Evolutionary conservation across 2,329 filamentous ascomycete genomes (phyloP).

Genomic region (Sphaerulina vaccinii): DNA sequence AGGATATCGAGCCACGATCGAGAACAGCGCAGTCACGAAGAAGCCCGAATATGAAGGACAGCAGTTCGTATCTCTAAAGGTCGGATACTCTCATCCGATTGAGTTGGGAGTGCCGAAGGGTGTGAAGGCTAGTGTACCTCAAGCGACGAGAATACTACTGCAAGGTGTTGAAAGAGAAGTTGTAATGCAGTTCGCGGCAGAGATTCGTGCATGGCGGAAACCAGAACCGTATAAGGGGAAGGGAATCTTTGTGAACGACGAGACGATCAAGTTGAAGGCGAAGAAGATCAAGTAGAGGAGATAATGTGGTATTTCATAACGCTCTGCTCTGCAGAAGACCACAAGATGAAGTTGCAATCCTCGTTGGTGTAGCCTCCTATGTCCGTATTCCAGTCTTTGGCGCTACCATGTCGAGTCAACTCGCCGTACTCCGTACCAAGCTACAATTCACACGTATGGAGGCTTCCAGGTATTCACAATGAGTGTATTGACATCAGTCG

Average conservation of each 20-base stretch:
- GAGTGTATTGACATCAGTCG: too few species aligned
- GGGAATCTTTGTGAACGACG: slow-evolving; percentile 95
- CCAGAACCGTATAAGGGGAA: slow-evolving; percentile 99
- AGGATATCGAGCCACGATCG: slow-evolving; percentile 87
- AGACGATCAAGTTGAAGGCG: slow-evolving; percentile 96
- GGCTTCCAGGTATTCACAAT: too few species aligned
- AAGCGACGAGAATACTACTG: slow-evolving; percentile 85
- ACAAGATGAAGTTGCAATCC: neutral
- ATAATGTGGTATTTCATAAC: neutral
- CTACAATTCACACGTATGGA: too few species aligned
- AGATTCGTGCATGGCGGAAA: slow-evolving; percentile 81
- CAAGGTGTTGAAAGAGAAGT: slow-evolving; percentile 84
- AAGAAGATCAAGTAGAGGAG: slow-evolving; percentile 62
- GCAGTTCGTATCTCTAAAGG: slow-evolving; percentile 87
- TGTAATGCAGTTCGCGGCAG: slow-evolving; percentile 86
- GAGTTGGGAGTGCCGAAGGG: slow-evolving; percentile 81
- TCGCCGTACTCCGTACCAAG: too few species aligned
- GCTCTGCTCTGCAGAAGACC: neutral
- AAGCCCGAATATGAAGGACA: slow-evolving; percentile 71
- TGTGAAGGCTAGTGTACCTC: slow-evolving; percentile 81
- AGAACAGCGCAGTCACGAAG: slow-evolving; percentile 69
- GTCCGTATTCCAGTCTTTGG: too few species aligned
- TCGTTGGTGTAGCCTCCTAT: neutral
- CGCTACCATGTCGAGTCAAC: too few species aligned
- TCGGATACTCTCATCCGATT: slow-evolving; percentile 94